Evolutionary conservation across 176 grass and related monocot species (phyloP).

Genomic region (Oryza rufipogon): DNA sequence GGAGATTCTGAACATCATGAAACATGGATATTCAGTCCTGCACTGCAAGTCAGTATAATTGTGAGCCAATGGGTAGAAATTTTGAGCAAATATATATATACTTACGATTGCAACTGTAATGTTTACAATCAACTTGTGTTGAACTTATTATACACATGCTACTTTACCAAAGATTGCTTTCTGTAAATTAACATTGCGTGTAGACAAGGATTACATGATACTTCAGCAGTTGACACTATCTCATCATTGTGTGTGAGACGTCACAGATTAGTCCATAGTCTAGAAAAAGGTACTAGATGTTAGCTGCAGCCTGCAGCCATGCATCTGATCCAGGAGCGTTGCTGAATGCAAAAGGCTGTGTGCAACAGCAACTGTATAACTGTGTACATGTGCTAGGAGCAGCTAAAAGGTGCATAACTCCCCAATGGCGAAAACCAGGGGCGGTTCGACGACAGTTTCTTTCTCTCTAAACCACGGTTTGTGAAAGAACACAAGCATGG

Average conservation of each 20-base stretch:
- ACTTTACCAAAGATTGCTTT: not conserved
- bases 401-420: not conserved
- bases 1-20: not conserved
- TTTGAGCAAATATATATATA: too few relatives aligned
- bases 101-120: not conserved
- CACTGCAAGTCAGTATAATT: too few relatives aligned
- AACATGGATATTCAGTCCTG: not conserved
- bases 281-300: not conserved
- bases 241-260: not conserved
- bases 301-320: not conserved
- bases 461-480: not conserved
- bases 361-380: not conserved
- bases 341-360: not conserved
- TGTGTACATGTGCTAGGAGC: constrained; percentile 5
- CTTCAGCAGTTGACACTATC: not conserved
- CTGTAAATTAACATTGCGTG: not conserved
- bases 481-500: not conserved
- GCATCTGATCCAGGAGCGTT: not conserved
- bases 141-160: not conserved
- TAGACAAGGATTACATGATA: not conserved
- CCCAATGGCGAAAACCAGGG: constrained; percentile 20
- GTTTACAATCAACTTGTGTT: not conserved
- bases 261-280: not conserved
- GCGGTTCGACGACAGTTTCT: not conserved
- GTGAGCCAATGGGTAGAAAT: too few relatives aligned